Evolutionary conservation across 2,329 filamentous ascomycete species (phyloP), one percentile per base, ranked within the genome.

Genomic region (Lasiodiplodia citricola): DNA sequence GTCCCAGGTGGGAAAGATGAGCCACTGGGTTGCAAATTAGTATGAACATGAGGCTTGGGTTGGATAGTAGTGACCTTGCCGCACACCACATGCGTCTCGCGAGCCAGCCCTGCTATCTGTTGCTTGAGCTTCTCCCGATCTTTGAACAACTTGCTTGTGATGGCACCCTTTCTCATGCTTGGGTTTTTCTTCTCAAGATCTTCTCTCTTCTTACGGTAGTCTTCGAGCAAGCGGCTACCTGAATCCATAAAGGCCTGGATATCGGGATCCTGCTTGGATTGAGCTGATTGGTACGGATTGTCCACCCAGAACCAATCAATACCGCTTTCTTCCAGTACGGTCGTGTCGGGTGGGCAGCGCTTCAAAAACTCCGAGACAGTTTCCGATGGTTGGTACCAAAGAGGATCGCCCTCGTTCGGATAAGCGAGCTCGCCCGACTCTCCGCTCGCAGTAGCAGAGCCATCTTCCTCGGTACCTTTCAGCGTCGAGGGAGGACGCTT

Each of bases 281-380:
- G 70, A 83, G 80, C 67, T 81, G 35, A 82, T 64, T 25, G 74
- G 72, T 86, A 86, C 0, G 90, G 91, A 76, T 93, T 93, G 65
- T 85, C 86, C 52, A 92, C 87, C 82, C 87, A 93, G 58, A 97
- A 92, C 91, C 92, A 96, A 0, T 56, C 18, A n/a, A 68, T 64
- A 86, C 85, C 83, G 0, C 80, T 72, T 0, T 74, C 74, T 1
- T 77, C 79, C 3, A 80, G 76, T 2, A 82, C 78, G 1, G 89
- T 92, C 1, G 86, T 90, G 3, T 86, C 85, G 0, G 93, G 92
- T 0, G 91, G 90, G 0, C 94, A 82, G 10, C 92, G 88, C 10
- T 80, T 70, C 2, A 96, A 79, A 73, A 97, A 96, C 0, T 86
- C 84, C 8, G 87, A 79, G 1, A 91, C 80, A 0, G 86, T 86